Evolutionary conservation across 1,284 basidiomycete genomes (phyloP).

Genomic region (Austroboletus rostrupii): DNA sequence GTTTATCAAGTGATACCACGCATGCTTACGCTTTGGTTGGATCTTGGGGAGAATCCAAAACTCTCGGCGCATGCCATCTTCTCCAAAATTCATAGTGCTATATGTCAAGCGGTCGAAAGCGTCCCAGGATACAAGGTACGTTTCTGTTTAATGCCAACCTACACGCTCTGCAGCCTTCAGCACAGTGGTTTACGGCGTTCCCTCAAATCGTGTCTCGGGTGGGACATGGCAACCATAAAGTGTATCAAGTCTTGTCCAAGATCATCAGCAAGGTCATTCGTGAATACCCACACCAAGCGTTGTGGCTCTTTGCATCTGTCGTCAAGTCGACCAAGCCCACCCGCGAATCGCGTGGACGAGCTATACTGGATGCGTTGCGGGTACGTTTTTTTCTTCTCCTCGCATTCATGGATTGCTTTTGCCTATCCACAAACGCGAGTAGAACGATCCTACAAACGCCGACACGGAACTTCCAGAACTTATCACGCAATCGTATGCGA

Average conservation of each 20-base stretch:
- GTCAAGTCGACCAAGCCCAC: conserved; percentile 77
- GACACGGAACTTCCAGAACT: conserved; percentile 46
- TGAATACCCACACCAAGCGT: conserved; percentile 85
- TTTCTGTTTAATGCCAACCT: background rate
- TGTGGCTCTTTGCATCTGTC: conserved; percentile 92
- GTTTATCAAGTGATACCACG: conserved; percentile 96
- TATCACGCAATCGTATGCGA: conserved; percentile 50
- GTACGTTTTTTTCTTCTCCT: conserved; percentile 36
- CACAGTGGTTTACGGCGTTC: conserved; percentile 92
- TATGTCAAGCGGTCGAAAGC: conserved; percentile 53
- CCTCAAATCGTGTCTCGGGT: conserved; percentile 97
- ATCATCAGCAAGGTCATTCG: conserved; percentile 76
- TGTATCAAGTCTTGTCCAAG: conserved; percentile 62
- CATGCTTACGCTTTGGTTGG: conserved; percentile 93
- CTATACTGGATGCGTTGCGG: conserved; percentile 65
- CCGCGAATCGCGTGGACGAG: conserved; percentile 59
- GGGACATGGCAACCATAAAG: conserved; percentile 70
- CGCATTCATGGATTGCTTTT: background rate
- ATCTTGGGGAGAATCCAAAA: conserved; percentile 70
- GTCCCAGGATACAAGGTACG: conserved; percentile 76
- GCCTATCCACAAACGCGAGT: background rate
- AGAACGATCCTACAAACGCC: conserved; percentile 40
- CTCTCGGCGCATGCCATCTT: conserved; percentile 41
- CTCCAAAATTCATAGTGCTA: conserved; percentile 51
- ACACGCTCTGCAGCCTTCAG: background rate